Base-by-base conservation (phyloP, 305 asterid species). In the Lippia alba region DNA sequence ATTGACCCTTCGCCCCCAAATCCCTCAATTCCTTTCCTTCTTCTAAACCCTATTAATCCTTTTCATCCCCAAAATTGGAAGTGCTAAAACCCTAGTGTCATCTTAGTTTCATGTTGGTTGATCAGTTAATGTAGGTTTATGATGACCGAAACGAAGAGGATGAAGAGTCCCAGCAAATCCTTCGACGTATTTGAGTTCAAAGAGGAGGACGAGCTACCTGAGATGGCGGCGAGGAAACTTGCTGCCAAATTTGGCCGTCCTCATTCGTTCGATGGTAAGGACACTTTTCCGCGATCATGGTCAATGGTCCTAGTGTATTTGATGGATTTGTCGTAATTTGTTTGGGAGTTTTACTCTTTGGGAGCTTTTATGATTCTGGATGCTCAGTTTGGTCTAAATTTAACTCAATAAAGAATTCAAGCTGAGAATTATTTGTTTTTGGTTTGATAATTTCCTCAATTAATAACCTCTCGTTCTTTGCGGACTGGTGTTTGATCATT, bases 111-210 rank as follows among this genome's bases (percentile, higher is more conserved):
- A 61, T 61, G 71, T 58, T 46, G 33, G 50, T 51, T 73, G 69
- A 32, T 57, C 53, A 24, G 60, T 30, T 46, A 45, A 17, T 61
- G 33, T 56, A 62, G 8, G 53, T 67, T 58, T 56, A 45, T 50
- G 19, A 55, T 71, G 76, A 61, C 74, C 20, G 72, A 74, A 61
- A 56, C 74, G 40, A 34, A 40, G 54, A 75, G 63, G 54, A 80
- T 73, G 85, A 76, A 73, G 66, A 61, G 46, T 66, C 69, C 70
- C 39, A 49, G 54, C 56, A 78, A 83, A 63, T 67, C 83, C 46
- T n/a, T 80, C 7, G 84, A 80, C 16, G 80, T 74, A 32, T 80
- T 80, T 68, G 85, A 80, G 64, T 83, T 83, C 70, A 71, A 67
- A 64, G 77, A 64, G 24, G 83, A 83, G 56, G 82, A 71, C 6